Base-by-base conservation (phyloP, 768 basidiomycete genomes). In the Serendipita vermifera region DNA sequence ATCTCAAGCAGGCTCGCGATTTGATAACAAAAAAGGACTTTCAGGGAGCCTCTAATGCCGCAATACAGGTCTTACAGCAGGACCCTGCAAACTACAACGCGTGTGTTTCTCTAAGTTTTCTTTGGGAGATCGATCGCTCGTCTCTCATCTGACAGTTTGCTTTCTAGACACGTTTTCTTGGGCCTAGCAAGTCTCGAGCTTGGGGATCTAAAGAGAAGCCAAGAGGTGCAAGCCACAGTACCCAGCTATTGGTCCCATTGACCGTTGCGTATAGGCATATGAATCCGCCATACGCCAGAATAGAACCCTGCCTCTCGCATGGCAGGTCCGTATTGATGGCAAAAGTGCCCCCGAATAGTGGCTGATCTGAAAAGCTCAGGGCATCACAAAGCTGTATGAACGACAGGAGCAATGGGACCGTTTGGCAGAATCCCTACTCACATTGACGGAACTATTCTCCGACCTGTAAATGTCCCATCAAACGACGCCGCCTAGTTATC, bases 61-160 rank as follows among this genome's bases (percentile, higher is more conserved):
- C 83, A 5, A 66, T 71, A 38, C 76, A 80, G 59, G 81, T 82
- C 6, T 70, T 89, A 15, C 80, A 82, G 33, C 81, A 80, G 60
- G 92, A 96, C 57, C 76, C 83, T 1, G 77, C 80, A 38, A 91
- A 90, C 64, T 94, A 94, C 65, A 82, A 85, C 64, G 92, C 87
- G 90, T 93, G 66, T 64, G 84, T 76, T n/a, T 4, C 3, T 56
- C n/a, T 55, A 51, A 15, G 7, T 55, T 40, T 24, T n/a, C 33
- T 15, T 53, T 22, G 43, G 33, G 29, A 39, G 41, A 27, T 38
- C n/a, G 38, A n/a, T 33, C 39, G 27, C 31, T 14, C 38, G 40
- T 33, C n/a, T 51, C 6, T 39, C 13, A 22, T 3, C 33, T 2
- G 20, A 32, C 33, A 26, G 63, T 41, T 32, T 22, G 59, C 20